Evolutionary conservation across 768 basidiomycete genomes (phyloP), one percentile per base, ranked within the genome.

Genomic region (Xerocomellus chrysenteron): DNA sequence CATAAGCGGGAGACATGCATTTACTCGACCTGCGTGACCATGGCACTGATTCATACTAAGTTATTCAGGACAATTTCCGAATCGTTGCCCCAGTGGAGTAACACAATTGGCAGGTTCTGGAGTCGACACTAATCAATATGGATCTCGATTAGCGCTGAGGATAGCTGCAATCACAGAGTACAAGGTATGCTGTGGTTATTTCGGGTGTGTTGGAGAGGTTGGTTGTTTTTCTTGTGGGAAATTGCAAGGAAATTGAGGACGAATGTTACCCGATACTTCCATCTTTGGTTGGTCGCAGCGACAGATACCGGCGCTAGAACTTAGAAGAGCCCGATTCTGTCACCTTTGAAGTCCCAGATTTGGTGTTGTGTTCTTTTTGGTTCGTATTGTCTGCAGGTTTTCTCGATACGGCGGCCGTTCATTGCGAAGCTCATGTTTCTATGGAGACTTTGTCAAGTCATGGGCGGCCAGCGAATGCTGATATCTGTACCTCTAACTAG

Each of bases 401-500:
- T 30, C 26, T 35, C 3, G 36, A 30, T 21, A 39, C 21, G 21
- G 21, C 21, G 21, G 10, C 40, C 24, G 39, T 55, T 56, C 39
- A 14, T 24, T 36, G 32, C 17, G 50, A 55, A 32, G 39, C 16
- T 42, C 10, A 24, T 44, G 64, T 65, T 64, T 46, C 64, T 41
- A 65, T 67, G 61, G 64, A 46, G 39, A 67, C 53, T 30, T 12
- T 24, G n/a, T 4, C 33, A 55, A 10, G 19, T 26, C 35, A 51
- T 43, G 17, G 46, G 10, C 24, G 13, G 28, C 10, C 16, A 35
- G 19, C 28, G 10, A 48, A 30, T 41, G 21, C 50, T 40, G 24
- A 47, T 50, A 21, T 24, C 13, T 19, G 40, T 36, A 33, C 19
- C 8, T 43, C 35, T 44, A 46, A 35, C 24, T 50, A n/a, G 35